A percentile compares a stretch with the other conserved stretches of the same genome.
phyloP scores from a whole-genome alignment of 164 flowering plant genomes.

The Vitis rupestris region DNA sequence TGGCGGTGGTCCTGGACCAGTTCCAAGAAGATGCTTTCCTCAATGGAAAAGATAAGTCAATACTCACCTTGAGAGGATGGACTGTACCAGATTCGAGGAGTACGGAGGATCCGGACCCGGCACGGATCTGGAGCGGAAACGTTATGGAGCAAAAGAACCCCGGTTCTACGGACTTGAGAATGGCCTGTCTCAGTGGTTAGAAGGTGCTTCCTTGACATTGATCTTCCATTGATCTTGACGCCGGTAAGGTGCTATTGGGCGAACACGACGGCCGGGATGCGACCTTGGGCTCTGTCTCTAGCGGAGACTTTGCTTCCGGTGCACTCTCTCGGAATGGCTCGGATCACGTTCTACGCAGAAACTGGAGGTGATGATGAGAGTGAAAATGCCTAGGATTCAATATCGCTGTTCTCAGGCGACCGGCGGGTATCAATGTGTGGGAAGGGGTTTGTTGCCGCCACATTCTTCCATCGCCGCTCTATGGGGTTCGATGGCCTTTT shows the following conservation, averaged over 20 bases:
- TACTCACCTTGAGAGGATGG: constrained; percentile 70
- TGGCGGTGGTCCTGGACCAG: too few relatives aligned
- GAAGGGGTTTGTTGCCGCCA: too few relatives aligned
- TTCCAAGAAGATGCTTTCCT: too few relatives aligned
- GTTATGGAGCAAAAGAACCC: constrained; percentile 76
- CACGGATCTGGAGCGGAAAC: constrained; percentile 82
- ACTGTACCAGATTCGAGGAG: constrained; percentile 72
- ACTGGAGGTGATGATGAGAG: constrained; percentile 4
- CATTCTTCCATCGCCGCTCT: too few relatives aligned
- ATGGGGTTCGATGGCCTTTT: too few relatives aligned
- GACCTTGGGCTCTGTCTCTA: constrained; percentile 68
- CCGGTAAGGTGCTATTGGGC: constrained; percentile 28
- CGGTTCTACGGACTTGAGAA: constrained; percentile 49
- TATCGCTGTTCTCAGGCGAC: constrained; percentile 24
- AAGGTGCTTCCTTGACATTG: constrained; percentile 51
- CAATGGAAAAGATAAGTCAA: too few relatives aligned
- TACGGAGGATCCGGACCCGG: constrained; percentile 78
- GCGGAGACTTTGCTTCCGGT: constrained; percentile 51
- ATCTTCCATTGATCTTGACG: background rate
- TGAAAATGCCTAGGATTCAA: background rate
- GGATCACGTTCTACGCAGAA: constrained; percentile 59
- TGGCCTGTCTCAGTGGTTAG: constrained; percentile 66
- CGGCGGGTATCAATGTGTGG: constrained; percentile 10
- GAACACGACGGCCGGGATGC: constrained; percentile 86
- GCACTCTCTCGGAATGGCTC: constrained; percentile 72